Evolutionary conservation across 2,329 filamentous ascomycete species (phyloP).

Genomic region (Colletotrichum sp.): DNA sequence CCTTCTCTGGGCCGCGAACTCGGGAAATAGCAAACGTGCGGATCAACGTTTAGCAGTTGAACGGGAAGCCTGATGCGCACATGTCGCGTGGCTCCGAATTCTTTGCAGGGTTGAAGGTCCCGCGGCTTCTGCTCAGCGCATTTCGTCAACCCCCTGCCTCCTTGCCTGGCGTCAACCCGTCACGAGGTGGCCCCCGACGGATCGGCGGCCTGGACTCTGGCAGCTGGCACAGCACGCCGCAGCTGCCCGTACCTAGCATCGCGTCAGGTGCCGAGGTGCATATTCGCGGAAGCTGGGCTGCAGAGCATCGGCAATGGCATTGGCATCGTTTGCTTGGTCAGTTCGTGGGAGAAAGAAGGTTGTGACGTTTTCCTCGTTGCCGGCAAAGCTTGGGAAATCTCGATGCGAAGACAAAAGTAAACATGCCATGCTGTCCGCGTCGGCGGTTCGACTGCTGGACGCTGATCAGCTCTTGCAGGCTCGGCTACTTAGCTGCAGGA

Average conservation of each 20-base stretch:
- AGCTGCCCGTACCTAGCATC: background rate
- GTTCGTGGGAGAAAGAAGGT: background rate
- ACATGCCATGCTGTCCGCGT: background rate
- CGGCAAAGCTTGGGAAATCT: background rate
- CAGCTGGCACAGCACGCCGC: slow-evolving; percentile 1
- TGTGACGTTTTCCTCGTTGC: background rate
- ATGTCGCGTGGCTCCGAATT: background rate
- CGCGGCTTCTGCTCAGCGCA: background rate
- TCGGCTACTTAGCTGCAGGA: background rate
- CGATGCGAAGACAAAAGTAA: background rate
- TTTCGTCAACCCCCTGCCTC: background rate
- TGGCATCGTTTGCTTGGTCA: background rate
- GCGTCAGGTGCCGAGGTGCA: slow-evolving; percentile 12
- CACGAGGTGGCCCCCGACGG: slow-evolving; percentile 2
- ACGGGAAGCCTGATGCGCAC: background rate
- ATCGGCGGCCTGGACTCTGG: slow-evolving; percentile 9
- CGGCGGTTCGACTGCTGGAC: background rate
- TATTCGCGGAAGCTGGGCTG: background rate
- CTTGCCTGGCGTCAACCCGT: slow-evolving; percentile 1
- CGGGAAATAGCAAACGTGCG: background rate
- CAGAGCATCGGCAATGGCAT: background rate
- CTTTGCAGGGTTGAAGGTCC: background rate
- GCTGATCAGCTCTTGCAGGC: background rate
- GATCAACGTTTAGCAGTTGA: background rate
- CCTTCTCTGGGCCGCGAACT: background rate